These are phyloP conservation scores for Lodderomyces oxycetoniae DNA, from an alignment of 1,139 yeast genomes.

Conservation along the genomic window DNA sequence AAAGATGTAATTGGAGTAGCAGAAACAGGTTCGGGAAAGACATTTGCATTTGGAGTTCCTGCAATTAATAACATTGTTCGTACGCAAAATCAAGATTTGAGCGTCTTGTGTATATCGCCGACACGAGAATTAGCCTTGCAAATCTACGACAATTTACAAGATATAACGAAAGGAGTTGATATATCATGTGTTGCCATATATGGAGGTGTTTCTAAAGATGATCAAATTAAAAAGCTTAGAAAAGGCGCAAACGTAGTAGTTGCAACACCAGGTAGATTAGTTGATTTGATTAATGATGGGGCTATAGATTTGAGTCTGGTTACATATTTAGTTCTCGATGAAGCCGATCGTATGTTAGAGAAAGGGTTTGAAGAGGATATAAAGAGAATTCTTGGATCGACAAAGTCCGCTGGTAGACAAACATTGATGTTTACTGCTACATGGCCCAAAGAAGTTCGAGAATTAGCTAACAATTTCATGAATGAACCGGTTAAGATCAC, in stretches of 20 bases:
- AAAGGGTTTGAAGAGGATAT: constrained; percentile 95
- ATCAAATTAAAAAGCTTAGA: constrained; percentile 67
- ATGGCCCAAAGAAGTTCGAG: constrained; percentile 91
- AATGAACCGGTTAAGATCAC: constrained; percentile 78
- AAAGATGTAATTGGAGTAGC: constrained; percentile 96
- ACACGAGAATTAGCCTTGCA: constrained; percentile 97
- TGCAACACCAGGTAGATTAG: constrained; percentile 95
- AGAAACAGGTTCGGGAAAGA: constrained; percentile 97
- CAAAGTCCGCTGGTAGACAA: constrained; percentile 52
- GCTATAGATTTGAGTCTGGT: constrained; percentile 65
- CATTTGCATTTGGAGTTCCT: constrained; percentile 96
- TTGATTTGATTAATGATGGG: constrained; percentile 88
- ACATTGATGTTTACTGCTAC: constrained; percentile 89
- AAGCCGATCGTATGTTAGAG: constrained; percentile 98
- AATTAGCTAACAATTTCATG: constrained; percentile 86
- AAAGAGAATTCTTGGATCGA: constrained; percentile 64
- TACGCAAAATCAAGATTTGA: constrained; percentile 46
- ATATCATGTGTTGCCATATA: constrained; percentile 80
- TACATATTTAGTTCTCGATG: constrained; percentile 84
- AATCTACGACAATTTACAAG: constrained; percentile 76
- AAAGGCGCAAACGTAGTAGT: constrained; percentile 63
- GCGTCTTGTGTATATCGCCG: constrained; percentile 86
- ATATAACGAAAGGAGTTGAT: constrained; percentile 57
- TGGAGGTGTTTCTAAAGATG: constrained; percentile 97
- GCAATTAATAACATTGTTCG: constrained; percentile 69